Evolutionary conservation across 495 filamentous ascomycete species (phyloP).

Genomic region (Aspergillus saccharolyticus): DNA sequence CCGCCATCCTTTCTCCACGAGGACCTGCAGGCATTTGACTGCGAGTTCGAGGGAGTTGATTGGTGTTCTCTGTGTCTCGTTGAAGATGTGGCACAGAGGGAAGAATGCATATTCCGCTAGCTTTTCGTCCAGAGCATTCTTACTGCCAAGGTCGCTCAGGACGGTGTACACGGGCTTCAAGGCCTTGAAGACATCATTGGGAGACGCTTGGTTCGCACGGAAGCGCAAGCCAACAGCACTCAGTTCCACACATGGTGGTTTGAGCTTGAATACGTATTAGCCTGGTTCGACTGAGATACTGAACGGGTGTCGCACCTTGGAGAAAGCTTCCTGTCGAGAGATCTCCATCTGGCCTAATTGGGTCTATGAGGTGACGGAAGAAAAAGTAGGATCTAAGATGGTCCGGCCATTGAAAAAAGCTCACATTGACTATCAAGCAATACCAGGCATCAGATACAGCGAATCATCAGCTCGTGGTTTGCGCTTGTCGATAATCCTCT

Average conservation of each 20-base stretch:
- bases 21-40: constrained; percentile 63
- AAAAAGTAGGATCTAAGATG: not conserved
- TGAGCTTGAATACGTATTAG: constrained; percentile 49
- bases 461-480: not conserved
- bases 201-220: constrained; percentile 46
- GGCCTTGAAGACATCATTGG: constrained; percentile 50
- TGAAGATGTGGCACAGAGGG: constrained; percentile 82
- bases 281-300: constrained; percentile 13
- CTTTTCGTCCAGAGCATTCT: constrained; percentile 64
- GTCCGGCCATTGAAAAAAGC: not conserved
- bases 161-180: constrained; percentile 49
- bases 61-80: constrained; percentile 65
- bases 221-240: constrained; percentile 63
- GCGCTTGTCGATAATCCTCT: not conserved
- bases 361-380: not conserved
- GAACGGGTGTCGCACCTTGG: constrained; percentile 24
- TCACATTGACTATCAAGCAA: not conserved
- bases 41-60: constrained; percentile 68
- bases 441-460: not conserved
- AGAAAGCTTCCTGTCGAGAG: constrained; percentile 38
- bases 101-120: constrained; percentile 94
- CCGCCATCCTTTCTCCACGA: constrained; percentile 77
- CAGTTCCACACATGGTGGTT: constrained; percentile 71
- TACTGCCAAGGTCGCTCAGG: constrained; percentile 47
- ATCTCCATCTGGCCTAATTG: constrained; percentile 28